Conservation (phyloP, 768 basidiomycete species). For the Lactarius quietus region DNA sequence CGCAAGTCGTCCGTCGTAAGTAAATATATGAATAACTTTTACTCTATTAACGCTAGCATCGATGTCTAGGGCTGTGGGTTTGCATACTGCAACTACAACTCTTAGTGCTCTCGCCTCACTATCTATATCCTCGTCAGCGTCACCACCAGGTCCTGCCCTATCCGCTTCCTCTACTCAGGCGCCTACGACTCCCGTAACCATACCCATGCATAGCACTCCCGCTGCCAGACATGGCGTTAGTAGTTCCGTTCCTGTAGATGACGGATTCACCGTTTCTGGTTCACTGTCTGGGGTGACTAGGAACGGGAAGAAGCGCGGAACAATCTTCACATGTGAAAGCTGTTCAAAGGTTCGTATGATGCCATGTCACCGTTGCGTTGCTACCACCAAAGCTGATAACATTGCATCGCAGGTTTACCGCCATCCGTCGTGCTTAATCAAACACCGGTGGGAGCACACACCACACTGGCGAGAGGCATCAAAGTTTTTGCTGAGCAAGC, state of each 20-base stretch:
- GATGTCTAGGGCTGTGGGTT: conserved; percentile 33
- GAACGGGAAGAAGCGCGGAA: conserved; percentile 71
- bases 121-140: conserved; percentile 38
- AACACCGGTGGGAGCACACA: conserved; percentile 97
- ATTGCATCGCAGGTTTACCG: conserved; percentile 60
- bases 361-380: neutral
- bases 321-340: conserved; percentile 88
- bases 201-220: conserved; percentile 3
- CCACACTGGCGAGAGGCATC: conserved; percentile 94
- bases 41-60: conserved; percentile 9
- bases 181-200: conserved; percentile 24
- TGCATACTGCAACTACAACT: conserved; percentile 38
- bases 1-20: conserved; percentile 68
- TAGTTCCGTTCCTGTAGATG: conserved; percentile 25
- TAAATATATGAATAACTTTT: conserved; percentile 28
- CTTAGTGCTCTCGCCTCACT: conserved; percentile 42
- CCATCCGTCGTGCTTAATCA: conserved; percentile 93
- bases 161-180: conserved; percentile 26
- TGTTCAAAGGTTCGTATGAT: conserved; percentile 75
- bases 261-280: conserved; percentile 24
- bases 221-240: neutral
- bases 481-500: conserved; percentile 89
- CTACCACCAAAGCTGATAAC: conserved; percentile 3
- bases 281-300: conserved; percentile 30
- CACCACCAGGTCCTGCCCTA: conserved; percentile 27